Conservation (phyloP, 768 basidiomycete species). For the Russula foetens region DNA sequence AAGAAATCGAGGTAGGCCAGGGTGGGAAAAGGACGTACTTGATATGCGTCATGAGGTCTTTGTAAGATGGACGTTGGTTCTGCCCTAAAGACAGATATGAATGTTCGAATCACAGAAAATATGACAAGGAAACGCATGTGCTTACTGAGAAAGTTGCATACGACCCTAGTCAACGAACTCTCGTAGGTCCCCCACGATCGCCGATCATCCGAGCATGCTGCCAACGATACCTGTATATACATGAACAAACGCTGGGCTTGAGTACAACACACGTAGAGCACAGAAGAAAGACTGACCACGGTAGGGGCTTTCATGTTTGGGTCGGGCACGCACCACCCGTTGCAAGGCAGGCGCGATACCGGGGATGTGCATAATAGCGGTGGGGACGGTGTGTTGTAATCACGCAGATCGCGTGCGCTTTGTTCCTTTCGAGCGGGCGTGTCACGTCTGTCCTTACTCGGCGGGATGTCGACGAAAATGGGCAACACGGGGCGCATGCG, state of each 20-base stretch:
- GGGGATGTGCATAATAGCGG: constrained; percentile 19
- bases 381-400: constrained; percentile 2
- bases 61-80: constrained; percentile 15
- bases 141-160: constrained; percentile 11
- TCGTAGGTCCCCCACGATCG: constrained; percentile 20
- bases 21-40: constrained; percentile 1
- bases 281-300: neutral
- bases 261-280: neutral
- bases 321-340: constrained; percentile 17
- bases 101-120: neutral
- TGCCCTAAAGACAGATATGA: neutral
- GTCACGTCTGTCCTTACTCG: constrained; percentile 1
- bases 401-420: neutral
- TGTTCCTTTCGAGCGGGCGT: neutral
- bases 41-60: constrained; percentile 17
- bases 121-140: neutral
- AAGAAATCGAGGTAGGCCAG: neutral
- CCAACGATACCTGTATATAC: constrained; percentile 9
- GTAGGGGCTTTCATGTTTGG: constrained; percentile 1
- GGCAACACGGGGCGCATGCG: constrained; percentile 2
- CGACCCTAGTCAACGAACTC: constrained; percentile 17
- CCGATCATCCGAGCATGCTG: constrained; percentile 22
- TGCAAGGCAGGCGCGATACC: constrained; percentile 10
- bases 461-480: constrained; percentile 9
- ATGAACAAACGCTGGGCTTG: neutral